Conservation (phyloP, 306 rosid genomes). For the Macrotyloma uniflorum region DNA sequence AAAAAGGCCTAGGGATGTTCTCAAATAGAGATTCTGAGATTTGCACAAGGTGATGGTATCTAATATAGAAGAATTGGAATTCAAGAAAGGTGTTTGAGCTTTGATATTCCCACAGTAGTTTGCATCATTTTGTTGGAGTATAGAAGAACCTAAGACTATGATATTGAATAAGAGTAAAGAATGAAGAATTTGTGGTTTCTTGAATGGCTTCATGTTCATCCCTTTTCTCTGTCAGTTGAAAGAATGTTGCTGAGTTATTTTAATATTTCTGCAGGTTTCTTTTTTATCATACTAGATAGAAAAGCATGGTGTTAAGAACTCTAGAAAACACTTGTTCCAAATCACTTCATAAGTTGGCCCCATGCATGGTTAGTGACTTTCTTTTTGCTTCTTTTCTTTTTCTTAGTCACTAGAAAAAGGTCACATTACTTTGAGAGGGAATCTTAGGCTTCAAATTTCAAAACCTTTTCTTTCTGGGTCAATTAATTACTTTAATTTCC, state of each 20-base stretch:
- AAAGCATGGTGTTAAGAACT: background rate
- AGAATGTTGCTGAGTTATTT: slow-evolving; percentile 12
- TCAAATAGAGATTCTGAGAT: slow-evolving; percentile 46
- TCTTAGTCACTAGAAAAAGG: slow-evolving; percentile 32
- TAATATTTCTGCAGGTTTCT: slow-evolving; percentile 14
- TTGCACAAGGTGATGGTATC: slow-evolving; percentile 40
- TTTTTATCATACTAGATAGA: slow-evolving; percentile 21
- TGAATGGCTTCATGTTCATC: slow-evolving; percentile 48
- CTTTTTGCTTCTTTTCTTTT: slow-evolving; percentile 15
- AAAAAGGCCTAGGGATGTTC: slow-evolving; percentile 51
- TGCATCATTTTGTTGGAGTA: slow-evolving; percentile 36
- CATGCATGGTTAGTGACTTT: slow-evolving; percentile 31
- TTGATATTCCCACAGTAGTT: slow-evolving; percentile 49
- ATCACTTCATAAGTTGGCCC: slow-evolving; percentile 35
- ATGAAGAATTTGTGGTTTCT: slow-evolving; percentile 44
- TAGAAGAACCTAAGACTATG: slow-evolving; percentile 44
- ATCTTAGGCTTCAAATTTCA: slow-evolving; percentile 24
- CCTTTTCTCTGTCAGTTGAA: background rate
- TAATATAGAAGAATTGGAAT: slow-evolving; percentile 44
- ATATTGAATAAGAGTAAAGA: slow-evolving; percentile 45
- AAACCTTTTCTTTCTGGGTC: background rate
- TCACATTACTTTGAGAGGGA: slow-evolving; percentile 36
- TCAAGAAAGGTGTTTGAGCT: slow-evolving; percentile 50
- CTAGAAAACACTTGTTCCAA: slow-evolving; percentile 17
- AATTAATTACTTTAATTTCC: background rate